Conservation (phyloP, 192 early-diverging fungal genomes). For the Linderina pennispora region DNA sequence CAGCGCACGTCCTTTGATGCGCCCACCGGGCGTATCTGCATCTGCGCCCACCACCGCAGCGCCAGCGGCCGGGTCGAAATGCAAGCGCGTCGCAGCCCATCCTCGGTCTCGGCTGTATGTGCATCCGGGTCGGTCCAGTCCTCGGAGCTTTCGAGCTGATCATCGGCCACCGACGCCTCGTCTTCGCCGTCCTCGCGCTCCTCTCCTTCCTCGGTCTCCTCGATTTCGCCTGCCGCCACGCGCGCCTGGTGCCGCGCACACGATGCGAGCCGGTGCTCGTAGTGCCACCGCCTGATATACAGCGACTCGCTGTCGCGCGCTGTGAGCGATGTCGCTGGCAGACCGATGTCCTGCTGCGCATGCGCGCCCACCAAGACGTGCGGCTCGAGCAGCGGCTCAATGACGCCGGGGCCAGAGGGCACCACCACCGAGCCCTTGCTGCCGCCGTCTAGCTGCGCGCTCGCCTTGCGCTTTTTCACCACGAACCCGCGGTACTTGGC, state of each 20-base stretch:
- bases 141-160: slow-evolving; percentile 3
- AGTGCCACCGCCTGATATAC: slow-evolving; percentile 35
- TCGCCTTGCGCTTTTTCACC: slow-evolving; percentile 31
- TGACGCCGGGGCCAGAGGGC: slow-evolving; percentile 20
- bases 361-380: slow-evolving; percentile 27
- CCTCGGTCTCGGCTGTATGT: slow-evolving; percentile 26
- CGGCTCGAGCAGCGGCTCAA: slow-evolving; percentile 27
- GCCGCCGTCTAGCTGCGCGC: not conserved
- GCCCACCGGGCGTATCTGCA: slow-evolving; percentile 45
- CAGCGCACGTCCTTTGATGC: slow-evolving; percentile 41
- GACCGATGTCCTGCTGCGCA: slow-evolving; percentile 26
- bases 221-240: slow-evolving; percentile 33
- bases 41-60: slow-evolving; percentile 42
- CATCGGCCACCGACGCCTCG: slow-evolving; percentile 1
- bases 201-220: slow-evolving; percentile 43
- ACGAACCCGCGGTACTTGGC: slow-evolving; percentile 39
- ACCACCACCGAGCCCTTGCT: slow-evolving; percentile 6
- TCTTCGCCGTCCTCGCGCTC: slow-evolving; percentile 38
- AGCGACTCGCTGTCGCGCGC: slow-evolving; percentile 33
- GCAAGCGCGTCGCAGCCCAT: slow-evolving; percentile 40
- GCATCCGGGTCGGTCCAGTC: slow-evolving; percentile 41
- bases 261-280: slow-evolving; percentile 26
- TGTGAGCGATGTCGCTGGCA: slow-evolving; percentile 9
- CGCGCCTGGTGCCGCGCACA: slow-evolving; percentile 23
- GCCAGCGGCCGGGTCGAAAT: slow-evolving; percentile 16